Base-by-base conservation (phyloP, 2,329 filamentous ascomycete genomes). In the Dactylellina leptospora region DNA sequence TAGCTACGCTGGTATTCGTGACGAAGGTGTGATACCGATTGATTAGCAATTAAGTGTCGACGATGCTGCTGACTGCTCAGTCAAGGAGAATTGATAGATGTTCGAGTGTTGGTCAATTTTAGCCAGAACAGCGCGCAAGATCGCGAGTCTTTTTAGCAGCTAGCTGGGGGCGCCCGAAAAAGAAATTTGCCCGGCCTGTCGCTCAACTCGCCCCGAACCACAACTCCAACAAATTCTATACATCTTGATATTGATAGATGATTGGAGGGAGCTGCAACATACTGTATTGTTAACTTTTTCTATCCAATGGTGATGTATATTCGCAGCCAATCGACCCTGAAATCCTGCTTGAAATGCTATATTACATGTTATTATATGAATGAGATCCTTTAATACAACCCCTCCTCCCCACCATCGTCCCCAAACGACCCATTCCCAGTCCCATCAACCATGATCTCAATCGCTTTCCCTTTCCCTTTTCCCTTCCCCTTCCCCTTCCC, bases 331-430 rank as follows among this genome's bases (percentile, higher is more conserved):
- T n/a, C n/a, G n/a, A n/a, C n/a, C n/a, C n/a, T n/a, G n/a, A n/a
- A n/a, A n/a, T n/a, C n/a, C n/a, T n/a, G n/a, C n/a, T n/a, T n/a
- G n/a, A n/a, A n/a, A n/a, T n/a, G n/a, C n/a, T n/a, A n/a, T n/a
- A n/a, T 4, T n/a, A 36, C n/a, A 2, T 36, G 30, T 36, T 1
- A 9, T 9, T 40, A 40, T 40, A 40, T 40, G 5, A 11, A 40
- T 9, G 11, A 9, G 30, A 36, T 36, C 10, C 30, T 36, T 36
- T 51, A 71, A 77, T 80, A 80, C 69, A 80, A 71, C 11, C 77
- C 79, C 33, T 79, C 77, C 23, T 80, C 78, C 47, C 80, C 79
- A n/a, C 76, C n/a, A 77, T 79, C 56, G 77, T 76, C 33, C 64
- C 74, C 61, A 47, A 60, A 58, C 55, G 28, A 25, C 8, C 45